phyloP scores from a whole-genome alignment of 768 basidiomycete genomes.

The Trametes punicea region DNA sequence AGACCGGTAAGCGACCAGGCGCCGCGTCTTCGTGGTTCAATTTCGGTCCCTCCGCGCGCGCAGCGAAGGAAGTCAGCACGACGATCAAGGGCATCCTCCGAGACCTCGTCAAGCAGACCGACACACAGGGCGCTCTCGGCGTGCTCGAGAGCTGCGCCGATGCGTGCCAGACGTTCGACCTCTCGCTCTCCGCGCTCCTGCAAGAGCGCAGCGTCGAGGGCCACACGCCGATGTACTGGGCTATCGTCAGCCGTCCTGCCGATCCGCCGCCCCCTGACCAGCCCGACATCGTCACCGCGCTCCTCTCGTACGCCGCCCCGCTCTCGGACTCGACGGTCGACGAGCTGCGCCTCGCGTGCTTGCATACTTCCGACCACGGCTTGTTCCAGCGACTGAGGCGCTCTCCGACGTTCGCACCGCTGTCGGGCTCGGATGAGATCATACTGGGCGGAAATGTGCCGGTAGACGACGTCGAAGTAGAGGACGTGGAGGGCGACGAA shows the following conservation, averaged over 20 bases:
- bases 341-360: slow-evolving; percentile 66
- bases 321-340: slow-evolving; percentile 42
- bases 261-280: slow-evolving; percentile 11
- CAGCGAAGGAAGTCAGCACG: slow-evolving; percentile 40
- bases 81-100: slow-evolving; percentile 55
- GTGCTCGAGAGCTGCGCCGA: slow-evolving; percentile 63
- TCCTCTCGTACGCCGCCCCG: slow-evolving; percentile 52
- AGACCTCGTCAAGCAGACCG: slow-evolving; percentile 38
- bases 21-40: slow-evolving; percentile 14
- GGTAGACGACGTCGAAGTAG: slow-evolving; percentile 52
- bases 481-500: slow-evolving; percentile 46
- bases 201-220: slow-evolving; percentile 63
- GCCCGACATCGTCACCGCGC: slow-evolving; percentile 40
- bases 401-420: slow-evolving; percentile 47
- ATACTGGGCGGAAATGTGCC: slow-evolving; percentile 31
- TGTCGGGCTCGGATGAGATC: slow-evolving; percentile 51
- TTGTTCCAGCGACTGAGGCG: slow-evolving; percentile 60
- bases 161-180: slow-evolving; percentile 47
- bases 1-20: neutral
- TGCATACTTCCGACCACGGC: slow-evolving; percentile 56
- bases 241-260: slow-evolving; percentile 55
- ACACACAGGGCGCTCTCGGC: slow-evolving; percentile 27
- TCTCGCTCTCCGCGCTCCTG: slow-evolving; percentile 52
- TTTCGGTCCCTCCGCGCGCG: slow-evolving; percentile 16
- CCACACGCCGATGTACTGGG: slow-evolving; percentile 72